Evolutionary conservation across 208 protist genomes (phyloP).

Genomic region (Trypanosoma platydactyli): DNA sequence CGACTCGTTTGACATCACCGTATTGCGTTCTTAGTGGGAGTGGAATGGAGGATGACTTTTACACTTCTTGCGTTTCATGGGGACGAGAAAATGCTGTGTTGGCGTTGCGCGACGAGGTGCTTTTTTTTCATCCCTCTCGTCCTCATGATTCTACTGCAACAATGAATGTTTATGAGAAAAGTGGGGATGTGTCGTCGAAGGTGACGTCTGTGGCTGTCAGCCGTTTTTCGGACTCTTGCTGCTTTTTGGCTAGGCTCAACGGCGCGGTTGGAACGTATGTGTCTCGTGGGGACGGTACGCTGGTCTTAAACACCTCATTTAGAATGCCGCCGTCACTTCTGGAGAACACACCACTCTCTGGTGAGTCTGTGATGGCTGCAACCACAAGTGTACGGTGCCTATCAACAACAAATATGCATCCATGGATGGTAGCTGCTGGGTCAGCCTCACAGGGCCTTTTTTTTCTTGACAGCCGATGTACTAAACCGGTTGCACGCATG

Average conservation of each 20-base stretch:
- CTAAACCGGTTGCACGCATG: conserved; percentile 34
- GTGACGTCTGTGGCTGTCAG: conserved; percentile 49
- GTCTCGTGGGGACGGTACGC: conserved; percentile 35
- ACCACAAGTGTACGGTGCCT: conserved; percentile 47
- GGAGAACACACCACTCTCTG: conserved; percentile 21
- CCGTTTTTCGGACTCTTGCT: conserved; percentile 49
- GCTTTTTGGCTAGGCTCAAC: conserved; percentile 60
- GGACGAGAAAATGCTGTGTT: conserved; percentile 61
- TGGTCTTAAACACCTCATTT: conserved; percentile 43
- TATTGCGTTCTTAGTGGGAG: conserved; percentile 75
- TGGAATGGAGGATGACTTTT: conserved; percentile 76
- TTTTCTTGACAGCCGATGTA: conserved; percentile 50
- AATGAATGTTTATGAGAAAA: conserved; percentile 22
- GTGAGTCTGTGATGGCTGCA: conserved; percentile 8
- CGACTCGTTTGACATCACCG: conserved; percentile 70
- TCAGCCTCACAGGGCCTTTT: conserved; percentile 59
- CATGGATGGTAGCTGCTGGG: conserved; percentile 53
- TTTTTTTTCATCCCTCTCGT: conserved; percentile 62
- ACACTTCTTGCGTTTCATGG: conserved; percentile 76
- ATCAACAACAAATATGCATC: conserved; percentile 48
- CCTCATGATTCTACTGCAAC: conserved; percentile 43
- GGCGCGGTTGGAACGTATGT: conserved; percentile 55
- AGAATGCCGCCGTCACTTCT: conserved; percentile 48
- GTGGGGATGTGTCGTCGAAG: not conserved
- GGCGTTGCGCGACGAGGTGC: conserved; percentile 58